Conservation (phyloP, 129 eudicot genomes). For the Logfia minima region DNA sequence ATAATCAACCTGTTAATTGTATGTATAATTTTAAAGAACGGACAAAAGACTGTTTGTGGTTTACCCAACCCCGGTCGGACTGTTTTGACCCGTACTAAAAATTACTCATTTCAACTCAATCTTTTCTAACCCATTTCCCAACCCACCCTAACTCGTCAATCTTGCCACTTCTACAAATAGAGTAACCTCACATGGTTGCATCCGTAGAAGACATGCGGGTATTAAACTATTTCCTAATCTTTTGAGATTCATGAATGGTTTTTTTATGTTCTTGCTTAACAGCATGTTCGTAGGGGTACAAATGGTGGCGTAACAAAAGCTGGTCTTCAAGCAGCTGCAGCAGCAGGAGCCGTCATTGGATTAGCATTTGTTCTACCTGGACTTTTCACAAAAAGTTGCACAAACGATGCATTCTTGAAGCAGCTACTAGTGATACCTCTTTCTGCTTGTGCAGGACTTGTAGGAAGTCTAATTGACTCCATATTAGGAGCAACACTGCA, state of each 20-base stretch:
- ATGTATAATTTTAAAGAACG: neutral
- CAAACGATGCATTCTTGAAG: conserved; percentile 53
- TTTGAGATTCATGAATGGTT: neutral
- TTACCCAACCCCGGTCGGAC: neutral
- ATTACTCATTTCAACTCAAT: neutral
- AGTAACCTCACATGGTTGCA: neutral
- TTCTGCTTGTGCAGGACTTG: conserved; percentile 72
- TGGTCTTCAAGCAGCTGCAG: conserved; percentile 87
- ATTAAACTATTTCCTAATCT: neutral
- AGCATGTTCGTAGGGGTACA: conserved; percentile 97
- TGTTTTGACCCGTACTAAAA: neutral
- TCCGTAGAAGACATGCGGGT: neutral
- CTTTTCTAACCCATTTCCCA: neutral
- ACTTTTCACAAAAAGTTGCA: conserved; percentile 63
- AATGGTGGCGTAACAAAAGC: conserved; percentile 89
- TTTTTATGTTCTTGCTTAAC: conserved; percentile 26
- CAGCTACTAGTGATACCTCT: conserved; percentile 82
- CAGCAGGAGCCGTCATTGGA: conserved; percentile 83
- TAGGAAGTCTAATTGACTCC: conserved; percentile 75
- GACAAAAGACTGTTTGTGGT: neutral
- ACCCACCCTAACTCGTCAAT: neutral
- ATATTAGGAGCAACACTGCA: conserved; percentile 81
- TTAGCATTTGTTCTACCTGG: conserved; percentile 73
- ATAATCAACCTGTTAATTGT: neutral
- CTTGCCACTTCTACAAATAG: neutral